Base-by-base conservation (phyloP, 805 yeast species). In the Torulaspora delbrueckii region DNA sequence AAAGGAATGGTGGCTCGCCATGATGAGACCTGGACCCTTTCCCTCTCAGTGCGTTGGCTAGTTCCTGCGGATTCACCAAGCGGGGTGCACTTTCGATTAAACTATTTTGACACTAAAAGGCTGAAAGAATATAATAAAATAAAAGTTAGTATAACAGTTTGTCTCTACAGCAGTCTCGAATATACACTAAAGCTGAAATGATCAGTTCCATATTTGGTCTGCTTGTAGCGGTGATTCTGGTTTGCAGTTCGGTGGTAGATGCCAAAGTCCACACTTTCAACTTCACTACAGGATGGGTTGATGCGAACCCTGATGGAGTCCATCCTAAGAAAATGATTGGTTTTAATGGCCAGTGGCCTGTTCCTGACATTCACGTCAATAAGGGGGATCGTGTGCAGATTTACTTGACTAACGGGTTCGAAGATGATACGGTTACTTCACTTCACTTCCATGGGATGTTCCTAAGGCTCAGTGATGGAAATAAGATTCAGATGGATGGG, bases 381-480 rank as follows among this genome's bases (percentile, higher is more conserved):
- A 80, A 75, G 51, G 84, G 86, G 34, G 91, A 84, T 57, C 69
- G 79, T 18, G 70, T 85, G 3, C 68, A 76, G 50, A 50, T 85
- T 13, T 76, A 77, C 56, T 70, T 85, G 57, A 79, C 75, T 25
- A 85, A 85, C 53, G 86, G 82, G 1, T 72, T 85, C 38, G 67
- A 59, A 13, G 73, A 74, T 34, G 57, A 55, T 37, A 65, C 56
- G 1, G 37, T 59, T 38, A 84, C 93, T 13, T 73, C 89, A 1
- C 66, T 85, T 52, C 95, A 85, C 68, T 83, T 85, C 77, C 95
- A 85, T 60, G 95, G 95, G 4, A 59, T 85, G 56, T 79, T 81
- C 63, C 86, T 81, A 69, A 74, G 75, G 48, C 82, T 83, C 3
- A 63, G 80, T 6, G 65, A 62, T 53, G 71, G 70, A 40, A 60